Evolutionary conservation across 208 protist genomes (phyloP).

Genomic region (Acanthamoeba healyi): DNA sequence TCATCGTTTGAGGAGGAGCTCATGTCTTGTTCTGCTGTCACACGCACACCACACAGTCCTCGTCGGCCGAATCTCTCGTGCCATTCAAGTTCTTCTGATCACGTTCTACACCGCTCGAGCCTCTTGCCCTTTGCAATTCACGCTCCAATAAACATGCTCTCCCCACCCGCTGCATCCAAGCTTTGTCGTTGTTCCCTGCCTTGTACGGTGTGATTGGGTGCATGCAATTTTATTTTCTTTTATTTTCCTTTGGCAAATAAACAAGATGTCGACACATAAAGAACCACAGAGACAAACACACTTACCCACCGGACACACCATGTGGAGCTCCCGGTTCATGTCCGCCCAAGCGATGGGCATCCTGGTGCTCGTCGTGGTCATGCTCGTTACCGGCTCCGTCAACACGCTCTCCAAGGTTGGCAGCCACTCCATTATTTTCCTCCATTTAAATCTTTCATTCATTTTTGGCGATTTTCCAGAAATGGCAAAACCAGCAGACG

Average conservation of each 20-base stretch:
- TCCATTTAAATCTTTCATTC: not conserved
- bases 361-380: not conserved
- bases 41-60: not conserved
- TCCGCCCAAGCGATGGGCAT: not conserved
- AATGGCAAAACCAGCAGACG: not conserved
- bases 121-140: too few species aligned
- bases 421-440: not conserved
- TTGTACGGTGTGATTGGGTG: too few species aligned
- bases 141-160: too few species aligned
- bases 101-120: too few species aligned
- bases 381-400: conserved; percentile 61
- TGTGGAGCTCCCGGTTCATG: not conserved
- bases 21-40: too few species aligned
- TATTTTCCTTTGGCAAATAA: too few species aligned
- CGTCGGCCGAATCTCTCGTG: not conserved
- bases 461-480: not conserved
- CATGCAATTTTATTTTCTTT: too few species aligned
- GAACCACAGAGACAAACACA: not conserved
- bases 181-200: too few species aligned
- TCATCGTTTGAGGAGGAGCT: too few species aligned
- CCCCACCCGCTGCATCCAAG: too few species aligned
- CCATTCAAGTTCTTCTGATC: conserved; percentile 17
- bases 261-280: not conserved
- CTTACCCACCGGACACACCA: too few species aligned
- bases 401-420: conserved; percentile 29